Evolutionary conservation across 306 rosid genomes (phyloP), one percentile per base, ranked within the genome.

Genomic region (Rubus parviflorus): DNA sequence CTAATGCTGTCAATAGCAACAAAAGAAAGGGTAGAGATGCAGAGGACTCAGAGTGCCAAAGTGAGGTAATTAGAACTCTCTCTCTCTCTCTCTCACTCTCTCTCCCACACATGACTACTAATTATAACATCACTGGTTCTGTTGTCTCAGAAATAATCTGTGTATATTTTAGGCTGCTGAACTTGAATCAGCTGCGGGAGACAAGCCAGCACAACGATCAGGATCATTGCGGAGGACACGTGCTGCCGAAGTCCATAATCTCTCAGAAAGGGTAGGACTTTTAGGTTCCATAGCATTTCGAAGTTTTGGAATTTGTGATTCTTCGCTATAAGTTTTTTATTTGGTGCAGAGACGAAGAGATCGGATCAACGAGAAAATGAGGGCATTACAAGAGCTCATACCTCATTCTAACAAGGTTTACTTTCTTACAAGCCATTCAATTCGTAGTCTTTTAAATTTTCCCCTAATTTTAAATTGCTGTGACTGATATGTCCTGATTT

Each of bases 361-460:
- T 77, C 89, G 96, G 86, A 93, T 93, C 85, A 91, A 91, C 42
- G 98, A 91, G 88, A 93, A 87, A 86, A 91, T 93, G 96, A 91
- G 40, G 76, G 87, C 93, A 38, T 76, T 93, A 88, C 97, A 93
- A 81, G 91, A 93, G 90, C 93, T 93, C 61, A 89, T 93, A 85
- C 98, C 98, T 37, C 92, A 91, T 81, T 80, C 93, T 60, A 93
- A 88, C 86, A 91, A 93, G 97, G 98, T 93, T 81, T 61, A 38
- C 53, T 20, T 76, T 61, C 75, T 16, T 74, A 69, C 10, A 60
- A 12, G 35, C 37, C 54, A 19, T 35, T 74, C 48, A 8, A 25
- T 73, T 22, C 53, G 41, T 19, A 15, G 56, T 74, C 49, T 66
- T 42, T 74, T 9, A 14, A 14, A 42, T 81, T 65, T 72, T 38